Evolutionary conservation across 768 basidiomycete species (phyloP), one percentile per base, ranked within the genome.

Genomic region (Myochromella boudieri): DNA sequence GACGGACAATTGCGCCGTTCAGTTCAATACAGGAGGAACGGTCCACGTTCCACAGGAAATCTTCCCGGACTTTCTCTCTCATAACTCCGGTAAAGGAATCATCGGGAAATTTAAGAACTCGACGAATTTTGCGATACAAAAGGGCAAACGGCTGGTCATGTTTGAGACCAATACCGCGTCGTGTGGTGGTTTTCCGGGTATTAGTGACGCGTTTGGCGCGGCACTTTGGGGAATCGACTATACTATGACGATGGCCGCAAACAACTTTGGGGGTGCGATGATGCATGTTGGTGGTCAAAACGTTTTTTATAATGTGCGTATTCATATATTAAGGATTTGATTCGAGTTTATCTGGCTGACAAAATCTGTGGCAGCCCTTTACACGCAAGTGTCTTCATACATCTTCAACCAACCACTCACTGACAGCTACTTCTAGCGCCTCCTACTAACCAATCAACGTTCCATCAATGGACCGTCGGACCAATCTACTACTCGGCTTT

Each of bases 161-260:
- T 74, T 86, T 52, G 85, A 88, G 63, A 85, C 81, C 10, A 86
- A 86, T 55, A 80, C 81, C 0, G 84, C 82, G 1, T 80, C 78
- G 24, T 86, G 85, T 60, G 83, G 83, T 61, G 84, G 84, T 21
- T 85, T 85, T 57, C 60, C 75, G 4, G 85, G 84, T 0, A 63
- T 85, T 25, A 78, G 75, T 36, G 78, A 86, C 53, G 74, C 74
- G 9, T 86, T 83, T 55, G 81, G 76, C 1, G 81, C 78, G 0
- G 80, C 82, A 3, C 64, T 87, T 2, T 86, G 84, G 84, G 80
- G 67, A 2, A 53, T 82, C 52, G 84, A 85, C 59, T 82, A 80
- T 62, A 75, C 70, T 1, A 61, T 85, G 50, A 75, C 80, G 49
- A 71, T 83, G 74, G 82, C 81, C 7, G 68, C 69, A 34, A 60